Conservation (phyloP, 73 alveolate species). For the Blepharisma stoltei region DNA sequence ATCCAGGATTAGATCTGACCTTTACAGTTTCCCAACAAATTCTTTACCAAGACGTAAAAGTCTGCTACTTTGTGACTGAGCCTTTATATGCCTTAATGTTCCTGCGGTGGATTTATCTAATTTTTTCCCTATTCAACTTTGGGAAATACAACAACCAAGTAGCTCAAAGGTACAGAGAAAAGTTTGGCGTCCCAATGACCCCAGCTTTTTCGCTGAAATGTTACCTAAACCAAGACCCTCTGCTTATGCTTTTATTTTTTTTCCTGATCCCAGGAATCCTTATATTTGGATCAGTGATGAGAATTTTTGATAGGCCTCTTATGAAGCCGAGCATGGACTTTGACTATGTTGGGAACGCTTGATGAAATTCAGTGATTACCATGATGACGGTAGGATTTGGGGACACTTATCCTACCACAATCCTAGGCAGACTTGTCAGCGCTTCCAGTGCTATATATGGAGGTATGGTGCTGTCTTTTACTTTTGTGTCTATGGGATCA, state of each 20-base stretch:
- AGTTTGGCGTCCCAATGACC: slow-evolving; percentile 5
- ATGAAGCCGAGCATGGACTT: not conserved
- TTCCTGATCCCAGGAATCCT: slow-evolving; percentile 20
- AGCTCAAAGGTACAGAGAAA: not conserved
- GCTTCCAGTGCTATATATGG: slow-evolving; percentile 25
- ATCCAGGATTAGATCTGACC: slow-evolving; percentile 2
- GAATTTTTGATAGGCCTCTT: slow-evolving; percentile 10
- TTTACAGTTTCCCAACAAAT: not conserved
- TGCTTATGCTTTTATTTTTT: slow-evolving; percentile 12
- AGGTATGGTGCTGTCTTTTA: not conserved
- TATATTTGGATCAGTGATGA: not conserved
- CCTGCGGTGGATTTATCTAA: not conserved
- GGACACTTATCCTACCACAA: slow-evolving; percentile 6
- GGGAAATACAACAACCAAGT: slow-evolving; percentile 25
- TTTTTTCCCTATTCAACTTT: not conserved
- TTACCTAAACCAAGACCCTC: not conserved
- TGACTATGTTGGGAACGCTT: slow-evolving; percentile 34
- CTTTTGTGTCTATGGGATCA: slow-evolving; percentile 12
- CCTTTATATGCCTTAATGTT: slow-evolving; percentile 11
- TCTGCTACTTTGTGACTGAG: not conserved
- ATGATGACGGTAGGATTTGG: slow-evolving; percentile 23
- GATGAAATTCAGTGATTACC: slow-evolving; percentile 23
- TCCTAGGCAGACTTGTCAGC: not conserved
- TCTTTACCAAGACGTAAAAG: not conserved
- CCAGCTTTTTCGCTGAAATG: slow-evolving; percentile 14